Conservation (phyloP, 805 yeast genomes). For the Yarrowia deformans region DNA sequence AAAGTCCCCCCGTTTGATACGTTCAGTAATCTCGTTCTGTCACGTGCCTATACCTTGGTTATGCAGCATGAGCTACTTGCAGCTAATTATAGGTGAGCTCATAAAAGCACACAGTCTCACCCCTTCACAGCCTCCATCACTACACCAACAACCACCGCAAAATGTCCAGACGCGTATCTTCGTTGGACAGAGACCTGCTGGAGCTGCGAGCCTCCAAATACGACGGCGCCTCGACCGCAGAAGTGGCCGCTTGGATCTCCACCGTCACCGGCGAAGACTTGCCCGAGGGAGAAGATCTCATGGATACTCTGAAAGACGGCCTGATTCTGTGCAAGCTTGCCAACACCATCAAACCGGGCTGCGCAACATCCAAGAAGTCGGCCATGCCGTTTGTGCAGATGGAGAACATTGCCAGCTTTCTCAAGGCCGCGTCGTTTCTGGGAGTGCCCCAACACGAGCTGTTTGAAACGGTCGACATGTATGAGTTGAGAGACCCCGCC, state of each 20-base stretch:
- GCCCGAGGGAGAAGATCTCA: constrained; percentile 55
- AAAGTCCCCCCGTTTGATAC: too few species aligned
- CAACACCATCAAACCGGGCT: constrained; percentile 53
- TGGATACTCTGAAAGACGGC: constrained; percentile 70
- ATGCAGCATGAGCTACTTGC: background rate
- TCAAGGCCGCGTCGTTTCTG: constrained; percentile 63
- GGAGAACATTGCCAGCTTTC: constrained; percentile 83
- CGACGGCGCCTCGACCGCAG: constrained; percentile 22
- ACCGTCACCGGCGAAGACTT: constrained; percentile 50
- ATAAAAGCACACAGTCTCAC: too few species aligned
- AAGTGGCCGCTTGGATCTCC: constrained; percentile 59
- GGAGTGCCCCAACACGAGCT: constrained; percentile 84
- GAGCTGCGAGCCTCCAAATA: constrained; percentile 28
- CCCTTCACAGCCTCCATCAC: background rate
- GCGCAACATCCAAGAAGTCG: constrained; percentile 62
- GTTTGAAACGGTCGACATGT: constrained; percentile 79
- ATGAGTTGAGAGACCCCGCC: constrained; percentile 75
- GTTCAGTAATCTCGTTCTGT: too few species aligned
- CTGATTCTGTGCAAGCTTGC: constrained; percentile 58
- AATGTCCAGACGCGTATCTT: constrained; percentile 14
- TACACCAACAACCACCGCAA: background rate
- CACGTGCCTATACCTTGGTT: background rate
- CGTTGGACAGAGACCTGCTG: constrained; percentile 11
- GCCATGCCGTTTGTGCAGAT: constrained; percentile 80
- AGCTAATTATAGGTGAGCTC: background rate